phyloP scores from a whole-genome alignment of 345 rosid genomes.

The Linum tenue region DNA sequence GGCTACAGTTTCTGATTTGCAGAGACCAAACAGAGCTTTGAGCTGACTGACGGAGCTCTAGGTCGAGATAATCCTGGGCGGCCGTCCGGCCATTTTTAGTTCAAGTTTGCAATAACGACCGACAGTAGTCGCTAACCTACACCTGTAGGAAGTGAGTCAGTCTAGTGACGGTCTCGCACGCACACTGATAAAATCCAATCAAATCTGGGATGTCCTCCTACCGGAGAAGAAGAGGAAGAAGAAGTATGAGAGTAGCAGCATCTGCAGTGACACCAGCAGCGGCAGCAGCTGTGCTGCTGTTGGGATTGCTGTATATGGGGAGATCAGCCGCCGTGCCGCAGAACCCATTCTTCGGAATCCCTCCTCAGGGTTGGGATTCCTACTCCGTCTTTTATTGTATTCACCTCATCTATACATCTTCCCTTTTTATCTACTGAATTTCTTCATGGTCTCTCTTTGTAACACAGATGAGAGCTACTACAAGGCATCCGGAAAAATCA shows the following conservation, averaged over 20 bases:
- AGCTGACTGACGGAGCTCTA: too few relatives aligned
- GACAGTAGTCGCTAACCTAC: too few relatives aligned
- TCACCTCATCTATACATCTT: neutral
- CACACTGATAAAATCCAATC: too few relatives aligned
- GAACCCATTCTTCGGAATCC: conserved; percentile 64
- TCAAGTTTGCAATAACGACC: too few relatives aligned
- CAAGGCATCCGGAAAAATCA: conserved; percentile 45
- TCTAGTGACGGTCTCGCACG: too few relatives aligned
- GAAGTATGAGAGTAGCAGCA: neutral
- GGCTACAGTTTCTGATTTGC: too few relatives aligned
- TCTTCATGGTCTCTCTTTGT: neutral
- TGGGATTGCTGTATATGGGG: conserved; percentile 20
- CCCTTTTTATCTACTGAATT: neutral
- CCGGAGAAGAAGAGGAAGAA: neutral
- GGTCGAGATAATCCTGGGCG: too few relatives aligned
- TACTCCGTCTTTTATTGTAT: neutral
- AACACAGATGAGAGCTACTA: conserved; percentile 64
- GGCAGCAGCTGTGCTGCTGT: conserved; percentile 1
- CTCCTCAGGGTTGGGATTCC: conserved; percentile 61
- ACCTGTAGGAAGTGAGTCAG: too few relatives aligned
- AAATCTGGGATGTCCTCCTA: neutral
- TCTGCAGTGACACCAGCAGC: neutral
- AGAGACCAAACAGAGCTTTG: too few relatives aligned
- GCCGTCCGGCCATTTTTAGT: too few relatives aligned
- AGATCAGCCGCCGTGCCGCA: conserved; percentile 37